Percentiles rank a stretch among this genome's conserved stretches.
These are phyloP conservation scores for Ambrosiella beaveri DNA, from an alignment of 2,329 filamentous ascomycete species.

Conservation along the genomic window DNA sequence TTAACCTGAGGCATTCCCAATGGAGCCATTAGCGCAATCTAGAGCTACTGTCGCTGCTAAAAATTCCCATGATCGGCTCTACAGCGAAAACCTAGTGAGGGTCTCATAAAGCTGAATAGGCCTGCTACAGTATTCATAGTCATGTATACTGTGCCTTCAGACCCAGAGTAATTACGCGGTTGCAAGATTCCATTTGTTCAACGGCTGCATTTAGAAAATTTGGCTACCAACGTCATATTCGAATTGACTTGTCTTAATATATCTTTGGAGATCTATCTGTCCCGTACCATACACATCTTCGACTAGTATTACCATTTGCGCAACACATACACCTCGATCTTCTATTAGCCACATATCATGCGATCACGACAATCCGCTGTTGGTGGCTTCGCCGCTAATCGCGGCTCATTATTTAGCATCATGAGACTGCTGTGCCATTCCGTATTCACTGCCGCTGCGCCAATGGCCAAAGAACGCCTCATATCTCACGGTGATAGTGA, in stretches of 20 bases:
- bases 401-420: conserved; percentile 5
- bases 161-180: not conserved
- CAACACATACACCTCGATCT: not conserved
- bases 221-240: no score
- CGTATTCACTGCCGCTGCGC: conserved; percentile 29
- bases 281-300: not conserved
- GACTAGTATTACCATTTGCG: not conserved
- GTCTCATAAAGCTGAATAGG: not conserved
- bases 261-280: not conserved
- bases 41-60: not conserved
- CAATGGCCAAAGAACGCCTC: conserved; percentile 19
- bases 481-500: conserved; percentile 21
- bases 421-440: conserved; percentile 12
- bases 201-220: not conserved
- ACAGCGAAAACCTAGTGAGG: not conserved
- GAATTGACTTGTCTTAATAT: no score
- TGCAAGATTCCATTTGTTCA: not conserved
- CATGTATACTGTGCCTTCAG: not conserved
- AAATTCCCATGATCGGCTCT: not conserved
- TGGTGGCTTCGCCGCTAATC: conserved; percentile 6
- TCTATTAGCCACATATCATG: conserved; percentile 1
- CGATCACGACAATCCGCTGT: conserved; percentile 7
- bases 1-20: not conserved
- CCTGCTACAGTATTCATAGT: not conserved
- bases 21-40: not conserved